Base-by-base conservation (phyloP, 2,329 filamentous ascomycete genomes). In the Fusarium torreyae region DNA sequence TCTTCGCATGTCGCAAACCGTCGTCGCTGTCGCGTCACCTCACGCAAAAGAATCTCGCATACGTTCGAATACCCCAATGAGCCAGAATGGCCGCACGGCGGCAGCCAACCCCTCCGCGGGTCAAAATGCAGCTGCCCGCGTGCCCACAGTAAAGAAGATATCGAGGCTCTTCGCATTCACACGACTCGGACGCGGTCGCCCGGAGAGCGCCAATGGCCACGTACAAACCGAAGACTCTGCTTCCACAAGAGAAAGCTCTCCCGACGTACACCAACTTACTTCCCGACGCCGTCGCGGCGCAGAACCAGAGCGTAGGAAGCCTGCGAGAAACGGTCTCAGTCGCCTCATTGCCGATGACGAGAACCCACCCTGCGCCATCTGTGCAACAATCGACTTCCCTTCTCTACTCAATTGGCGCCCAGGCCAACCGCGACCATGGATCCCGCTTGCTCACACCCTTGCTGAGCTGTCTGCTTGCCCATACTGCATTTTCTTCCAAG, bases 401-500 rank as follows among this genome's bases (percentile, higher is more conserved):
- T 71, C 64, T 28, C 66, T 80, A 34, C 69, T 81, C 51, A 76
- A 78, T 58, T 81, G 79, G 79, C 71, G 74, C 34, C 76, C 75
- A 4, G 78, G 79, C 22, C 74, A 79, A 61, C 67, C 78, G 17
- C 69, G 79, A 53, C 77, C 79, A 7, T 81, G 79, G 79, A 76
- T 81, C 26, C 71, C 75, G 8, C 70, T 81, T 39, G 74, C 78
- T 10, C 79, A 81, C 48, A 75, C 74, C 15, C 70, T 77, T 22
- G 69, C 70, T 20, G 75, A 72, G 36, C 59, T 71, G 10, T 75
- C 76, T 17, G 59, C 64, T 5, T 81, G 79, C 51, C 79, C 79
- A n/a, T 81, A 79, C 66, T 81, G 79, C 65, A 73, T 76, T 57
- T 81, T 81, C 67, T 80, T 81, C 59, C 74, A 78, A 45, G 75